These are phyloP conservation scores for Silene latifolia DNA, from an alignment of 148 eudicot species.

Conservation along the genomic window DNA sequence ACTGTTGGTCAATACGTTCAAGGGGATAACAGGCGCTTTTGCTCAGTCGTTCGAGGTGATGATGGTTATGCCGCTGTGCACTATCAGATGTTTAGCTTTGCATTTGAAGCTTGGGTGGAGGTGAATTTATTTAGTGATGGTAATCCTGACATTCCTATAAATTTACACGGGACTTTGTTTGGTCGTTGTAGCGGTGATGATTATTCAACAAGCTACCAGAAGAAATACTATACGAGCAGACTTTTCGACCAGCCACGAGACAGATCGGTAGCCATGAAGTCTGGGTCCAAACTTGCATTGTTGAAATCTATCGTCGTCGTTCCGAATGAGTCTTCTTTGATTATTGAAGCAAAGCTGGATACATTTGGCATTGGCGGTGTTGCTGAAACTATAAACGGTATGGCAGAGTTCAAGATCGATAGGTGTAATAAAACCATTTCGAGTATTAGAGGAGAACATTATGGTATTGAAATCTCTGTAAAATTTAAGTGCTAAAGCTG, in stretches of 20 bases:
- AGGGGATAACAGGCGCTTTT: not conserved
- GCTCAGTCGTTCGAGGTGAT: conserved; percentile 8
- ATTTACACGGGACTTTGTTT: no score
- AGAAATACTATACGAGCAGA: conserved; percentile 1
- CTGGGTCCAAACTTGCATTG: not conserved
- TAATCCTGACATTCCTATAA: no score
- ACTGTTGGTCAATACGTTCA: not conserved
- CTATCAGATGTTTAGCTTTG: not conserved
- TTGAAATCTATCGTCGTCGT: conserved; percentile 5
- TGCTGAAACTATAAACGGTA: no score
- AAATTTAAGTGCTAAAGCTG: no score
- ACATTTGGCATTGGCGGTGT: no score
- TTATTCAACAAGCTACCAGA: no score
- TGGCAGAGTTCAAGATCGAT: no score
- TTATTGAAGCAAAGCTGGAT: conserved; percentile 1
- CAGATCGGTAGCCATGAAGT: not conserved
- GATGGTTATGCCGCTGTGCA: conserved; percentile 15
- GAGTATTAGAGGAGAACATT: no score
- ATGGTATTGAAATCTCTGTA: no score
- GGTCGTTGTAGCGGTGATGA: no score
- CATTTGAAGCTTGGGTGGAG: conserved; percentile 5
- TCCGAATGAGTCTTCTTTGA: not conserved
- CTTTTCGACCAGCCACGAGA: not conserved
- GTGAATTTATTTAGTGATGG: no score
- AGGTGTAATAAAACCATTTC: no score